Evolutionary conservation across 73 alveolate genomes (phyloP).

Genomic region (Paramecium caudatum): DNA sequence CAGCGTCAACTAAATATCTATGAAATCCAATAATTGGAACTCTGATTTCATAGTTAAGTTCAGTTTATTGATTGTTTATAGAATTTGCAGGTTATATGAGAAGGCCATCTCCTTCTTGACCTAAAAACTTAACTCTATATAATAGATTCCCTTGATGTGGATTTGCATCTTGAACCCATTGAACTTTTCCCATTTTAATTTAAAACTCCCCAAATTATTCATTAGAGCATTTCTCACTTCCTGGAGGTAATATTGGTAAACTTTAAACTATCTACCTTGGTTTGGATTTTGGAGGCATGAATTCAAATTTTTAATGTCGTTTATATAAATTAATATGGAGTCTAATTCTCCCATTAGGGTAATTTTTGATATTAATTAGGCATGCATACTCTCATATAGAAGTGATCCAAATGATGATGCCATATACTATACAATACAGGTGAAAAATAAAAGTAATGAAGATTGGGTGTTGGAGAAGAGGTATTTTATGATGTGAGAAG

Average conservation of each 20-base stretch:
- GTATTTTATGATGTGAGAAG: not conserved
- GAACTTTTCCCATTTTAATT: not conserved
- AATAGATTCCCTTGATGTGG: not conserved
- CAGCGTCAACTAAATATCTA: slow-evolving; percentile 18
- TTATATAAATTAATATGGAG: slow-evolving; percentile 24
- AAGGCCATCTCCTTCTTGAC: slow-evolving; percentile 49
- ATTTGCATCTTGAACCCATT: slow-evolving; percentile 12
- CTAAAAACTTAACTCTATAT: slow-evolving; percentile 20
- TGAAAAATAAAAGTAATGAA: slow-evolving; percentile 37
- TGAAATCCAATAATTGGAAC: slow-evolving; percentile 50
- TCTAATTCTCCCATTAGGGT: slow-evolving; percentile 20
- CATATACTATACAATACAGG: slow-evolving; percentile 6
- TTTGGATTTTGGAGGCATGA: not conserved
- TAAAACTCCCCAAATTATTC: not conserved
- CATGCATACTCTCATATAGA: slow-evolving; percentile 13
- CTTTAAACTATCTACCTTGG: slow-evolving; percentile 2
- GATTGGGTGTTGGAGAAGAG: slow-evolving; percentile 57
- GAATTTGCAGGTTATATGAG: not conserved
- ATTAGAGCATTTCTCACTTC: not conserved
- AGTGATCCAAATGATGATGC: slow-evolving; percentile 46
- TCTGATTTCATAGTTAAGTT: slow-evolving; percentile 6
- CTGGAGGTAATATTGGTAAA: not conserved
- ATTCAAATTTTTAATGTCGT: too few relatives aligned
- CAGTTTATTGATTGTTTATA: not conserved
- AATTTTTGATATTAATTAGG: not conserved